Conservation (phyloP, 2,329 filamentous ascomycete species). For the Cadophora sp. region DNA sequence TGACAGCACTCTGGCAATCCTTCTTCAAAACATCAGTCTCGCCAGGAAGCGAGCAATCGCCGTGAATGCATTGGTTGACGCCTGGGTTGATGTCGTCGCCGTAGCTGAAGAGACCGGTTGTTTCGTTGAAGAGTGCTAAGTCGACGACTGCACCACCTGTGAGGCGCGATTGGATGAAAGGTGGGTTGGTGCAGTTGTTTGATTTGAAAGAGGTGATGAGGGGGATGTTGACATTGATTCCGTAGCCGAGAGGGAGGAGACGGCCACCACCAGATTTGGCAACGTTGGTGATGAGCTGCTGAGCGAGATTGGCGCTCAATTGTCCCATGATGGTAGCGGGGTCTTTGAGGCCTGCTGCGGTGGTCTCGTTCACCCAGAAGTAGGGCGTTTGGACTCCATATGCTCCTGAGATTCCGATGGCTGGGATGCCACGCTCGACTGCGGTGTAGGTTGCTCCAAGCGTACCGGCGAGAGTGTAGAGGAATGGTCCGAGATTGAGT, state of each 20-base stretch:
- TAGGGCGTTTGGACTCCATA: constrained; percentile 52
- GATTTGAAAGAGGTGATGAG: constrained; percentile 49
- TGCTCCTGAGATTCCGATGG: constrained; percentile 55
- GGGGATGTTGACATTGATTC: constrained; percentile 58
- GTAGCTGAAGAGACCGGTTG: constrained; percentile 53
- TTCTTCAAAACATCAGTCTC: constrained; percentile 47
- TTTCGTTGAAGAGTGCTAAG: constrained; percentile 52
- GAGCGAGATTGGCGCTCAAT: constrained; percentile 46
- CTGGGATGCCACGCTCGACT: constrained; percentile 56
- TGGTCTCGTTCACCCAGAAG: constrained; percentile 51
- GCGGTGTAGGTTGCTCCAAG: constrained; percentile 58
- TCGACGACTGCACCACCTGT: constrained; percentile 57
- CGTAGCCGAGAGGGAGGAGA: constrained; percentile 53
- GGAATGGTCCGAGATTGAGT: constrained; percentile 50
- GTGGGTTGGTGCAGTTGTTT: constrained; percentile 48
- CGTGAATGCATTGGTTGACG: constrained; percentile 58
- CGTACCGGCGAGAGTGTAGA: constrained; percentile 59
- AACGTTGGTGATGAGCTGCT: too few species aligned
- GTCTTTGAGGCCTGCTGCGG: constrained; percentile 45
- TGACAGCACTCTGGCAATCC: constrained; percentile 34
- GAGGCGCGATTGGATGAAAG: constrained; percentile 55
- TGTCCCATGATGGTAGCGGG: constrained; percentile 53
- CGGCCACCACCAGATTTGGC: too few species aligned
- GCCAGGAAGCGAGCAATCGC: constrained; percentile 57
- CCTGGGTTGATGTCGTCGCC: constrained; percentile 50